Evolutionary conservation across 441 rosid species (phyloP).

Genomic region (Bocquillonia castaneifolia): DNA sequence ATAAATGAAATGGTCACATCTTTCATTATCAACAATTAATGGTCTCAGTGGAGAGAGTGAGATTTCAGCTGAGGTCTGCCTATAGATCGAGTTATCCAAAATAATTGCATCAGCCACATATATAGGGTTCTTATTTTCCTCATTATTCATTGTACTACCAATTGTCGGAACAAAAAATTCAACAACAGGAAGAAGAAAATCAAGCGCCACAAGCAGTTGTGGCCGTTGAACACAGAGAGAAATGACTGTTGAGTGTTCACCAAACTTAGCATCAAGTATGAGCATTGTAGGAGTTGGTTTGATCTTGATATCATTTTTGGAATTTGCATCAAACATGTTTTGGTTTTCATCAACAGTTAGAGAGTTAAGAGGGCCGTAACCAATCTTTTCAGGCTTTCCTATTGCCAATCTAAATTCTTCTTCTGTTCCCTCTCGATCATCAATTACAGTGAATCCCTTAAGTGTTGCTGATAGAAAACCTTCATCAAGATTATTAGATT

Average conservation of each 20-base stretch:
- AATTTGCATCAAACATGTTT: slow-evolving; percentile 32
- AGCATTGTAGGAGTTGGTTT: slow-evolving; percentile 82
- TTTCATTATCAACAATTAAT: slow-evolving; percentile 79
- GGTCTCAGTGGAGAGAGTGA: slow-evolving; percentile 78
- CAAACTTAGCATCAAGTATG: slow-evolving; percentile 82
- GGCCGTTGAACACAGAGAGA: slow-evolving; percentile 85
- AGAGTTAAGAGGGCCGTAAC: slow-evolving; percentile 33
- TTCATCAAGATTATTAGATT: slow-evolving; percentile 60
- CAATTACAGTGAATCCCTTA: slow-evolving; percentile 74
- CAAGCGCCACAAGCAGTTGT: slow-evolving; percentile 91
- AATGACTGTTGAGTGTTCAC: slow-evolving; percentile 51
- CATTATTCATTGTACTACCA: slow-evolving; percentile 61
- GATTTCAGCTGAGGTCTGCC: slow-evolving; percentile 62
- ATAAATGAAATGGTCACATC: slow-evolving; percentile 65
- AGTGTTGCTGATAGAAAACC: slow-evolving; percentile 86
- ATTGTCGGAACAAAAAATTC: slow-evolving; percentile 92
- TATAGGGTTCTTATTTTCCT: slow-evolving; percentile 53
- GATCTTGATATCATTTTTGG: slow-evolving; percentile 31
- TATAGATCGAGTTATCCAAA: slow-evolving; percentile 55
- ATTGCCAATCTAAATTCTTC: slow-evolving; percentile 81
- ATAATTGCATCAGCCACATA: slow-evolving; percentile 56
- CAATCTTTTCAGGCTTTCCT: slow-evolving; percentile 57
- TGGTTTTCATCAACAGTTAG: slow-evolving; percentile 30
- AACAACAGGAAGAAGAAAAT: slow-evolving; percentile 85
- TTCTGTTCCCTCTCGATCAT: slow-evolving; percentile 88